These are phyloP conservation scores for Aureobasidium subglaciale DNA, from an alignment of 2,329 filamentous ascomycete genomes.

Conservation along the genomic window DNA sequence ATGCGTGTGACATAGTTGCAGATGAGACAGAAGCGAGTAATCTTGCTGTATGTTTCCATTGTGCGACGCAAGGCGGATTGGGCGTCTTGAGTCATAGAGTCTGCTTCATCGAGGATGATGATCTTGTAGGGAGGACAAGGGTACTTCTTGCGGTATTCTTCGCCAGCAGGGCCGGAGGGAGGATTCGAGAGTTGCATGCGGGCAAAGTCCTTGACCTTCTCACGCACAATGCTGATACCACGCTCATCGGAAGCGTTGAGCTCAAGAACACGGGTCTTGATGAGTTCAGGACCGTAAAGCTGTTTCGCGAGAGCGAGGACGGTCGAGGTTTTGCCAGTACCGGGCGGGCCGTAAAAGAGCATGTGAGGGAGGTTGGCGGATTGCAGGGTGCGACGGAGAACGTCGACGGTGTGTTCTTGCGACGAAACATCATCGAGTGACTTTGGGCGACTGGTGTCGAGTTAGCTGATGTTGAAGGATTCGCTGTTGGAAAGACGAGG, in stretches of 20 bases:
- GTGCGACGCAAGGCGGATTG: slow-evolving; percentile 87
- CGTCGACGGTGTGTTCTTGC: slow-evolving; percentile 92
- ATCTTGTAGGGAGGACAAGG: slow-evolving; percentile 98
- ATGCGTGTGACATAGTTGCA: slow-evolving; percentile 99
- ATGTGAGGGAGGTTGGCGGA: slow-evolving; percentile 98
- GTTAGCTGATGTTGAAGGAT: neutral
- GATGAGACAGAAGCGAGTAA: slow-evolving; percentile 93
- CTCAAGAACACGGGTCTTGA: slow-evolving; percentile 91
- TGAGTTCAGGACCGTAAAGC: slow-evolving; percentile 90
- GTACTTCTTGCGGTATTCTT: slow-evolving; percentile 57
- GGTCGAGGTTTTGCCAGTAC: slow-evolving; percentile 96
- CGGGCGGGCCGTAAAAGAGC: slow-evolving; percentile 97
- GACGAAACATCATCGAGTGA: slow-evolving; percentile 90
- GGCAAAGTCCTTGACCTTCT: slow-evolving; percentile 98
- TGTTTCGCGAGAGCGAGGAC: slow-evolving; percentile 96
- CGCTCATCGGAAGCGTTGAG: slow-evolving; percentile 98
- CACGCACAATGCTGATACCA: slow-evolving; percentile 90
- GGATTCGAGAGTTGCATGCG: slow-evolving; percentile 87
- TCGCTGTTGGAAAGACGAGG: no score
- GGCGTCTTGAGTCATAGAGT: slow-evolving; percentile 98
- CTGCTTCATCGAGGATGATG: slow-evolving; percentile 94
- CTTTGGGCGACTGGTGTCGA: slow-evolving; percentile 68
- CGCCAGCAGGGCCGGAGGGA: slow-evolving; percentile 55
- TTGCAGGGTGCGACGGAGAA: slow-evolving; percentile 87
- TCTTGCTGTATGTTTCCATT: slow-evolving; percentile 97